Conservation (phyloP, 2,329 filamentous ascomycete species). For the Pyricularia grisea region DNA sequence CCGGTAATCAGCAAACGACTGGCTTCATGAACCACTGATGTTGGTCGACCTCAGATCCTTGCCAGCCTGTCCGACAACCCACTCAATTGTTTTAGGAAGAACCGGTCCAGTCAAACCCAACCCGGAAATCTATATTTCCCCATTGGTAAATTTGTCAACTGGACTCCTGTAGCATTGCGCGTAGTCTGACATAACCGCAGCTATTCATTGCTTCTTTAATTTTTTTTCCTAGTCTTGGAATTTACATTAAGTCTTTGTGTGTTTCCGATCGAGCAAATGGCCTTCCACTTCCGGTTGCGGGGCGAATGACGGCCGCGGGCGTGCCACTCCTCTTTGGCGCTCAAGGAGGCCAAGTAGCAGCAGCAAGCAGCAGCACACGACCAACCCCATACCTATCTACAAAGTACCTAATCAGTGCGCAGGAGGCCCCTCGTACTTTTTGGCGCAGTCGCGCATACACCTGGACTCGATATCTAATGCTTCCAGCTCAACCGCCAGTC, state of each 20-base stretch:
- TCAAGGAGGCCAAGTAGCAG: neutral
- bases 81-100: neutral
- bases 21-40: neutral
- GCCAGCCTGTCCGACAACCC: neutral
- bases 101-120: neutral
- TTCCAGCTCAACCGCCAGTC: neutral
- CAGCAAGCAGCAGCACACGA: neutral
- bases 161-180: neutral
- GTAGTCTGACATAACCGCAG: neutral
- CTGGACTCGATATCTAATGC: neutral
- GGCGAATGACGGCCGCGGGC: conserved; percentile 3
- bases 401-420: neutral
- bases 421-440: neutral
- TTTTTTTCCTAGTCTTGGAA: neutral
- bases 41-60: neutral
- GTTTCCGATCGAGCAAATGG: neutral
- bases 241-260: neutral
- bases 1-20: neutral
- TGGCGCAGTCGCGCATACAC: neutral
- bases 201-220: neutral
- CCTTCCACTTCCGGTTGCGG: neutral
- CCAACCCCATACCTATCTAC: neutral
- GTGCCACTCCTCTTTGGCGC: conserved; percentile 3
- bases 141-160: neutral
- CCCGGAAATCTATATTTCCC: neutral